Percentiles rank a stretch among this genome's conserved stretches.
These are phyloP conservation scores for Vigna mungo DNA, from an alignment of 306 rosid genomes.

Conservation along the genomic window DNA sequence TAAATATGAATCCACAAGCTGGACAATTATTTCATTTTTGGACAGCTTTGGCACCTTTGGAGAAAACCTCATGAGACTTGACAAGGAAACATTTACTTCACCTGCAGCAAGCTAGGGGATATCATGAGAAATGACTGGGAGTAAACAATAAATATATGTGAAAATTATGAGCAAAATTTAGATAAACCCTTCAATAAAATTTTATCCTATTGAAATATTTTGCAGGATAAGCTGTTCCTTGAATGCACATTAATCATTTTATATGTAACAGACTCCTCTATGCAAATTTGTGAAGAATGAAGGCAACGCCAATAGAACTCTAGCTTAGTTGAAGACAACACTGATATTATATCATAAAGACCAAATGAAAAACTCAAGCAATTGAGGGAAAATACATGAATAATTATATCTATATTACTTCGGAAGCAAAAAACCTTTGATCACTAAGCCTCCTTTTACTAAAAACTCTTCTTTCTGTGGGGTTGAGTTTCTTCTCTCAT, in stretches of 20 bases:
- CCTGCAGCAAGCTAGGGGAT: slow-evolving; percentile 55
- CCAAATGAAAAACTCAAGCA: neutral
- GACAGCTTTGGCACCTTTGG: slow-evolving; percentile 70
- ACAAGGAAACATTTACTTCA: slow-evolving; percentile 65
- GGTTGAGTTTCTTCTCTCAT: no score
- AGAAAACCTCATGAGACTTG: slow-evolving; percentile 63
- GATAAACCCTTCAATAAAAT: neutral
- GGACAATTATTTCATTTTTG: slow-evolving; percentile 69
- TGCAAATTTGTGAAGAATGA: no score
- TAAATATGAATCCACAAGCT: slow-evolving; percentile 74
- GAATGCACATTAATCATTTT: neutral
- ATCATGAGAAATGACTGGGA: slow-evolving; percentile 28
- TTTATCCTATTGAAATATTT: neutral
- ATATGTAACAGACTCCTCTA: neutral
- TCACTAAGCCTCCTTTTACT: neutral
- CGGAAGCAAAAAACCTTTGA: slow-evolving; percentile 22
- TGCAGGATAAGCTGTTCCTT: slow-evolving; percentile 5
- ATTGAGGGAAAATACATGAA: neutral
- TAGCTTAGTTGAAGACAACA: no score
- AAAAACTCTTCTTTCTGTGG: neutral
- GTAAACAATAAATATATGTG: neutral
- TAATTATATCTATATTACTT: neutral
- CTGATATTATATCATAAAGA: neutral
- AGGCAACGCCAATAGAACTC: no score
- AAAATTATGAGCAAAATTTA: neutral